Percentiles rank a stretch among this genome's conserved stretches.
These are phyloP conservation scores for Plectosphaerella plurivora DNA, from an alignment of 2,329 filamentous ascomycete species.

Conservation along the genomic window DNA sequence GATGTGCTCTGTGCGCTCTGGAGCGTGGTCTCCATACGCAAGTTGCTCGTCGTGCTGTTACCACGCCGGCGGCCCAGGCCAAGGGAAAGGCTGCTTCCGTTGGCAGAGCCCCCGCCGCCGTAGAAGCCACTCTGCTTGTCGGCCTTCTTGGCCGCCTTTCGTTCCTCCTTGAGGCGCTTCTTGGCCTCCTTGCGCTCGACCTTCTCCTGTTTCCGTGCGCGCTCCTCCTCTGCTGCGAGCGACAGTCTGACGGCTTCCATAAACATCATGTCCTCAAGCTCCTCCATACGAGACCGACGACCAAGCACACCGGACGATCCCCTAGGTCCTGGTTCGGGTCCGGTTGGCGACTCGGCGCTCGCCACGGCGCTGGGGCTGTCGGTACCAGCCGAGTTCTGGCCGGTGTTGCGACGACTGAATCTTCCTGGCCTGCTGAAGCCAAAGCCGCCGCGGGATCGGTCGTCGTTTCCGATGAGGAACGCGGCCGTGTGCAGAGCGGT, in stretches of 20 bases:
- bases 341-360: conserved; percentile 18
- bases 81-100: conserved; percentile 62
- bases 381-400: conserved; percentile 25
- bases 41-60: conserved; percentile 55
- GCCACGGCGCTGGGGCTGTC: conserved; percentile 20
- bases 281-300: conserved; percentile 62
- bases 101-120: conserved; percentile 43
- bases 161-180: conserved; percentile 78
- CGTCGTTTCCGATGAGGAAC: conserved; percentile 73
- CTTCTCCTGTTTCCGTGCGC: conserved; percentile 81
- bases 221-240: conserved; percentile 87
- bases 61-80: conserved; percentile 54
- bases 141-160: conserved; percentile 68
- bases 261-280: conserved; percentile 97
- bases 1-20: conserved; percentile 31
- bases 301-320: conserved; percentile 19
- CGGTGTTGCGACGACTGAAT: conserved; percentile 52
- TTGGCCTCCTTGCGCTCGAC: conserved; percentile 79
- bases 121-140: conserved; percentile 28
- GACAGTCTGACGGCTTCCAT: conserved; percentile 92
- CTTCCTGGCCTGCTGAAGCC: conserved; percentile 35
- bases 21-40: conserved; percentile 51
- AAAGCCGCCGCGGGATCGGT: conserved; percentile 45
- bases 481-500: conserved; percentile 93
- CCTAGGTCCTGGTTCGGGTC: conserved; percentile 27